Conservation (phyloP, 495 filamentous ascomycete species). For the Bryoglossum gracile region DNA sequence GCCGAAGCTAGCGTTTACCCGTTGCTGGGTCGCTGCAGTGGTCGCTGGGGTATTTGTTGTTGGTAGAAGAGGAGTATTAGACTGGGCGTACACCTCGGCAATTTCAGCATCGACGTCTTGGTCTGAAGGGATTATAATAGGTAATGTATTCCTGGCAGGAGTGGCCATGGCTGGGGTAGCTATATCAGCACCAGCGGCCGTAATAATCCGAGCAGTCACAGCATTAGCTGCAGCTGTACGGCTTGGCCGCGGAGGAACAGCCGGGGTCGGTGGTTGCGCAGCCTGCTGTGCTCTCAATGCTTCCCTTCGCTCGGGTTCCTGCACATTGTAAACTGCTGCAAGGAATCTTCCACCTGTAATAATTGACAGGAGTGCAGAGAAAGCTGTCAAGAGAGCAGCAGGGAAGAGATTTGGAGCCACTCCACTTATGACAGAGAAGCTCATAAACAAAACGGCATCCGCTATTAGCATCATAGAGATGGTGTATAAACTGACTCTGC, state of each 20-base stretch:
- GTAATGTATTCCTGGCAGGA: slow-evolving; percentile 31
- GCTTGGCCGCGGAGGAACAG: too few relatives aligned
- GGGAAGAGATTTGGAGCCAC: slow-evolving; percentile 45
- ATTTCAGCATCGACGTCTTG: slow-evolving; percentile 65
- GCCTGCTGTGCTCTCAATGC: slow-evolving; percentile 41
- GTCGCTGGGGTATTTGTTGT: slow-evolving; percentile 14
- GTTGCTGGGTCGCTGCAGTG: slow-evolving; percentile 4
- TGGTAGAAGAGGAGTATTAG: slow-evolving; percentile 22
- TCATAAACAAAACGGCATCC: slow-evolving; percentile 59
- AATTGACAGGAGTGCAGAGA: slow-evolving; percentile 31
- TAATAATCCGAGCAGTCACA: slow-evolving; percentile 11
- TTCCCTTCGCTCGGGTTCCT: slow-evolving; percentile 71
- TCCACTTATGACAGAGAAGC: slow-evolving; percentile 48
- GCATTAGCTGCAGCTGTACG: background rate
- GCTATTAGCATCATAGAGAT: slow-evolving; percentile 78
- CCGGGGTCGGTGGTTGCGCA: slow-evolving; percentile 11
- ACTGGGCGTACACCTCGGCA: slow-evolving; percentile 34
- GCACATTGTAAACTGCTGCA: slow-evolving; percentile 78
- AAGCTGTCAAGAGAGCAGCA: slow-evolving; percentile 50
- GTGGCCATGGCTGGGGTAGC: slow-evolving; percentile 58
- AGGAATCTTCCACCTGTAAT: slow-evolving; percentile 79
- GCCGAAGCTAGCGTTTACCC: slow-evolving; percentile 40
- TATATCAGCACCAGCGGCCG: slow-evolving; percentile 27
- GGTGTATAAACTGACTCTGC: slow-evolving; percentile 84
- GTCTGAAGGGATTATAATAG: slow-evolving; percentile 77